These are phyloP conservation scores for Rosa rugosa DNA, from an alignment of 306 rosid genomes.

Conservation along the genomic window DNA sequence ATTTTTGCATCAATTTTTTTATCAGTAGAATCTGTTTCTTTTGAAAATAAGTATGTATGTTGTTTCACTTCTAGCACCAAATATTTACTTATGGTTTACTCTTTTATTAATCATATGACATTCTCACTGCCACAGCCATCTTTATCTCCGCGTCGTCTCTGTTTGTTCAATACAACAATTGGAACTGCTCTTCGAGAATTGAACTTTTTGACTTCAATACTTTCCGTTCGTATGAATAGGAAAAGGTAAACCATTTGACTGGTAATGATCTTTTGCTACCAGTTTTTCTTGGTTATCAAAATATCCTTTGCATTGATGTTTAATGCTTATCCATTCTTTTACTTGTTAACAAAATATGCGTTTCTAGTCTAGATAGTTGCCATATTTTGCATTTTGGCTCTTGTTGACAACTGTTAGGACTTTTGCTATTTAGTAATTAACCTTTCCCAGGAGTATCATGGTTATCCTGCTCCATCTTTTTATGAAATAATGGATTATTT, in stretches of 20 bases:
- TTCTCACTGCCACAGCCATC: conserved; percentile 61
- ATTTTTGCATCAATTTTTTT: neutral
- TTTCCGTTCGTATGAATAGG: conserved; percentile 83
- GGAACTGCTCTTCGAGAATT: conserved; percentile 72
- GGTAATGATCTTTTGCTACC: neutral
- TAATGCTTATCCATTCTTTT: neutral
- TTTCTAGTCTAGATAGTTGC: neutral
- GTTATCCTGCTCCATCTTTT: neutral
- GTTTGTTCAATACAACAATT: conserved; percentile 72
- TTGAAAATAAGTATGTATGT: neutral
- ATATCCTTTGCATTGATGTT: neutral
- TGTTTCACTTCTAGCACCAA: neutral
- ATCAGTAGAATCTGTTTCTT: neutral
- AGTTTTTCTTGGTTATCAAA: no score
- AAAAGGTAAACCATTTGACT: conserved; percentile 44
- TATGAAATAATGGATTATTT: neutral
- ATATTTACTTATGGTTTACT: neutral
- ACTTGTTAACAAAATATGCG: neutral
- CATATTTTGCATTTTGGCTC: neutral
- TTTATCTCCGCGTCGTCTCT: conserved; percentile 92
- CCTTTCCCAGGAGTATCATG: neutral
- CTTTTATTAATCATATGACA: neutral
- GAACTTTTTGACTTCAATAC: conserved; percentile 87
- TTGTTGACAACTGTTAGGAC: neutral
- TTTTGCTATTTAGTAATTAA: no score